Evolutionary conservation across 768 basidiomycete species (phyloP).

Genomic region (Saitozyma podzolica): DNA sequence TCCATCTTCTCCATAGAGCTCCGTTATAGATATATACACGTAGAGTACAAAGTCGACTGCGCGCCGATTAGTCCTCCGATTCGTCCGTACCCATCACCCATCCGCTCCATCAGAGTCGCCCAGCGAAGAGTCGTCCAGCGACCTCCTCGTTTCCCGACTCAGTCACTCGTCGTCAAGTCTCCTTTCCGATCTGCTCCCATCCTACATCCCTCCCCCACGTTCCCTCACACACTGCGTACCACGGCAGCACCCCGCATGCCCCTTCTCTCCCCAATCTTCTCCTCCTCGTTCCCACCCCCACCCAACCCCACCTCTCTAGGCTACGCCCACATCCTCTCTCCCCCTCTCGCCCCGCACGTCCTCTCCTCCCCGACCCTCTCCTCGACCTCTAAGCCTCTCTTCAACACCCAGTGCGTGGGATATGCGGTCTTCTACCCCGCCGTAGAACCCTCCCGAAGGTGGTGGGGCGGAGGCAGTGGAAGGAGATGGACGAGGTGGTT

Average conservation of each 20-base stretch:
- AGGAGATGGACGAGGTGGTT: constrained; percentile 27
- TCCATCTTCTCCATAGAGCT: no score
- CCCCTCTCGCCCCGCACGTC: constrained; percentile 15
- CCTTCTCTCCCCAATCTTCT: constrained; percentile 24
- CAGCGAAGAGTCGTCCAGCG: no score
- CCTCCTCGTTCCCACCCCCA: constrained; percentile 25
- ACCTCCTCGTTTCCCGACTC: no score
- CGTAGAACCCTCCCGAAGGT: background rate
- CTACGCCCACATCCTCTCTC: constrained; percentile 24
- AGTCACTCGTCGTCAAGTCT: no score
- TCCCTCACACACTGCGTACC: no score
- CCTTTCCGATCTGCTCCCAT: no score
- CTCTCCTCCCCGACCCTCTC: constrained; percentile 16
- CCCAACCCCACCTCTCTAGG: constrained; percentile 27
- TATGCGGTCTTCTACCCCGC: constrained; percentile 39
- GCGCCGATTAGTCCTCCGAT: no score
- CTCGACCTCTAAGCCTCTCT: constrained; percentile 9
- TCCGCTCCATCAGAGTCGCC: no score
- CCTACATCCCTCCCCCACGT: no score
- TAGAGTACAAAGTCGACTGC: no score
- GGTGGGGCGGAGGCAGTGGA: constrained; percentile 10
- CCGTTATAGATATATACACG: no score
- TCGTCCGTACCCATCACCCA: no score
- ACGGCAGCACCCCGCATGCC: background rate
- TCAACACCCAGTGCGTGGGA: constrained; percentile 21